A percentile compares a stretch with the other conserved stretches of the same genome.
These are phyloP conservation scores for Penicillium brasilianum DNA, from an alignment of 2,329 filamentous ascomycete genomes.

Conservation along the genomic window DNA sequence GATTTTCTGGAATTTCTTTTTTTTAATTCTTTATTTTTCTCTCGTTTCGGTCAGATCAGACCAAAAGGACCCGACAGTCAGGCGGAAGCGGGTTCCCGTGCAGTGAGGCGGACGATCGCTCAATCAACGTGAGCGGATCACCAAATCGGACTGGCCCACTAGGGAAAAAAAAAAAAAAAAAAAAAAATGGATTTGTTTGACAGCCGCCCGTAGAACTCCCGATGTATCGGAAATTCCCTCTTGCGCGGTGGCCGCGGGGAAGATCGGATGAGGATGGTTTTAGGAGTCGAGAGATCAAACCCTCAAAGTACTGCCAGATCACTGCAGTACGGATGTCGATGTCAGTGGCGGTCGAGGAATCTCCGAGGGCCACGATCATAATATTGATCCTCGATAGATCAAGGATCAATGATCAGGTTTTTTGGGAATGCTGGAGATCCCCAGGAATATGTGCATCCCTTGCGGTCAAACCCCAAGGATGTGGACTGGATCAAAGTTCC, in stretches of 20 bases:
- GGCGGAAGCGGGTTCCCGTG: constrained; percentile 25
- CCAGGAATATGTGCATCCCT: constrained; percentile 12
- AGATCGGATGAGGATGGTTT: constrained; percentile 2
- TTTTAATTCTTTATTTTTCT: not conserved
- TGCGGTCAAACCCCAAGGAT: constrained; percentile 3
- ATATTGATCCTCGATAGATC: not conserved
- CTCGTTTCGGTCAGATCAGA: no score
- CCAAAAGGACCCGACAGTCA: constrained; percentile 1
- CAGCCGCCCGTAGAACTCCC: constrained; percentile 11
- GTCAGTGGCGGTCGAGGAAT: not conserved
- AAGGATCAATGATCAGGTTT: not conserved
- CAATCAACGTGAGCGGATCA: constrained; percentile 16
- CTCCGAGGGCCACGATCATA: not conserved
- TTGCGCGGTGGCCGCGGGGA: constrained; percentile 8
- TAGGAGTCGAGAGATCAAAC: not conserved
- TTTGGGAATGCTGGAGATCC: constrained; percentile 3
- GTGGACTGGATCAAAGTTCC: not conserved
- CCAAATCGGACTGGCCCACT: constrained; percentile 8
- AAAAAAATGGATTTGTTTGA: constrained; percentile 7
- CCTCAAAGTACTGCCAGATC: not conserved
- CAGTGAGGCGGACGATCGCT: constrained; percentile 20
- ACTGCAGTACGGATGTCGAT: not conserved
- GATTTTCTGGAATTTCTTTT: not conserved
- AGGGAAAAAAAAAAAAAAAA: not conserved
- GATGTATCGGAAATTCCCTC: constrained; percentile 2